Percentiles rank a stretch among this genome's conserved stretches.
phyloP scores from a whole-genome alignment of 75 land plant species.

The Picea glauca region DNA sequence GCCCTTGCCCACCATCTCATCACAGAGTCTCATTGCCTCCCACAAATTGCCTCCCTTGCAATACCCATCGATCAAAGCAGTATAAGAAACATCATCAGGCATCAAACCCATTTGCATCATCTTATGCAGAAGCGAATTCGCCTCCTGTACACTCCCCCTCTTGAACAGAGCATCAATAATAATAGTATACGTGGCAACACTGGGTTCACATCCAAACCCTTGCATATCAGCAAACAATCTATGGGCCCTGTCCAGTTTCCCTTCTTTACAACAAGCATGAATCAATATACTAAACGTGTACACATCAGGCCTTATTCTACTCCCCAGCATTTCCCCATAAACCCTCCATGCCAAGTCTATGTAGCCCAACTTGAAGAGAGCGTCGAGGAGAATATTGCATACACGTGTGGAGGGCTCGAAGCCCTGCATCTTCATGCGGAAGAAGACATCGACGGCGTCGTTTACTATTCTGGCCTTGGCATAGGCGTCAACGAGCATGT shows the following conservation, averaged over 20 bases:
- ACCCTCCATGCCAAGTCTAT: too few relatives aligned
- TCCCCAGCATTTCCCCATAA: too few relatives aligned
- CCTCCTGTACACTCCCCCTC: slow-evolving; percentile 25
- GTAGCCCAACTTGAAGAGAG: too few relatives aligned
- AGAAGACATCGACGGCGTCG: too few relatives aligned
- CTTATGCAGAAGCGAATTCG: slow-evolving; percentile 37
- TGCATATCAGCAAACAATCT: slow-evolving; percentile 40
- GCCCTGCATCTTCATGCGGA: too few relatives aligned
- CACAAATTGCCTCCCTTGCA: slow-evolving; percentile 26
- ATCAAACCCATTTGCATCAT: slow-evolving; percentile 37
- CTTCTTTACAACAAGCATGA: slow-evolving; percentile 27
- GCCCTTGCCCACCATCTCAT: slow-evolving; percentile 30
- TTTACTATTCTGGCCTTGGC: too few relatives aligned
- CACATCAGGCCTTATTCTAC: too few relatives aligned
- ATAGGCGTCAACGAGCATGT: too few relatives aligned
- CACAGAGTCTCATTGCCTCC: slow-evolving; percentile 16
- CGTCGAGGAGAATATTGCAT: too few relatives aligned
- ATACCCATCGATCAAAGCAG: slow-evolving; percentile 46
- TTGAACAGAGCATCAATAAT: slow-evolving; percentile 43
- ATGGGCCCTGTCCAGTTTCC: slow-evolving; percentile 35
- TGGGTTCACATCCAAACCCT: slow-evolving; percentile 36
- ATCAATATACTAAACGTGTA: too few relatives aligned
- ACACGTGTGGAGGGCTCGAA: too few relatives aligned
- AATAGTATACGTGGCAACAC: slow-evolving; percentile 52
- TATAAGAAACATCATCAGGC: slow-evolving; percentile 58